phyloP scores from a whole-genome alignment of 169 alveolate species.

The Besnoitia besnoiti region DNA sequence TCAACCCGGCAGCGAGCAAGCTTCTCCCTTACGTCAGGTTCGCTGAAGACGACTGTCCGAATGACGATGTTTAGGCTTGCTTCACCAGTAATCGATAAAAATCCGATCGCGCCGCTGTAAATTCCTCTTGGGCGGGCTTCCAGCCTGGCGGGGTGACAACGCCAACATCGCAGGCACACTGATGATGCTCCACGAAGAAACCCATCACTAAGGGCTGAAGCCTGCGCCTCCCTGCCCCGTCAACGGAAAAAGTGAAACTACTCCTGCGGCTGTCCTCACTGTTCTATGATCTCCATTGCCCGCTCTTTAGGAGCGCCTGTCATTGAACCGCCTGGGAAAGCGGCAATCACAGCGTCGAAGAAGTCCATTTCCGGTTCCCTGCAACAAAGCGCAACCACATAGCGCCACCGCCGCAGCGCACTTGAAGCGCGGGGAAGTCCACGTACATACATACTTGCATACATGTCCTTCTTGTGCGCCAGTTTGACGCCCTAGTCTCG shows the following conservation, averaged over 20 bases:
- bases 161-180: not conserved
- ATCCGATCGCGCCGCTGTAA: slow-evolving; percentile 76
- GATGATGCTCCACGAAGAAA: too few relatives aligned
- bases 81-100: slow-evolving; percentile 66
- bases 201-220: too few relatives aligned
- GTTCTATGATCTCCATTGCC: slow-evolving; percentile 66
- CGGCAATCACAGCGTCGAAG: slow-evolving; percentile 68
- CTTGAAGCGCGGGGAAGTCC: too few relatives aligned
- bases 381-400: not conserved
- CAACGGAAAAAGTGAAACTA: not conserved
- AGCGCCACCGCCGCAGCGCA: not conserved
- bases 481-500: too few relatives aligned
- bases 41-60: slow-evolving; percentile 65
- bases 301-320: slow-evolving; percentile 77
- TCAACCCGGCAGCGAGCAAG: too few relatives aligned
- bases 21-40: not conserved
- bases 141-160: slow-evolving; percentile 54
- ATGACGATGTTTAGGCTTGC: slow-evolving; percentile 72
- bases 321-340: slow-evolving; percentile 79
- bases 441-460: too few relatives aligned
- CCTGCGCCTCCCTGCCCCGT: not conserved
- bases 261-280: not conserved
- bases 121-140: slow-evolving; percentile 73
- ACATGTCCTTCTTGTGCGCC: too few relatives aligned
- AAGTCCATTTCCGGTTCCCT: slow-evolving; percentile 49